These are phyloP conservation scores for Trypanosomatidae sp. DNA, from an alignment of 208 protist genomes.

Conservation along the genomic window DNA sequence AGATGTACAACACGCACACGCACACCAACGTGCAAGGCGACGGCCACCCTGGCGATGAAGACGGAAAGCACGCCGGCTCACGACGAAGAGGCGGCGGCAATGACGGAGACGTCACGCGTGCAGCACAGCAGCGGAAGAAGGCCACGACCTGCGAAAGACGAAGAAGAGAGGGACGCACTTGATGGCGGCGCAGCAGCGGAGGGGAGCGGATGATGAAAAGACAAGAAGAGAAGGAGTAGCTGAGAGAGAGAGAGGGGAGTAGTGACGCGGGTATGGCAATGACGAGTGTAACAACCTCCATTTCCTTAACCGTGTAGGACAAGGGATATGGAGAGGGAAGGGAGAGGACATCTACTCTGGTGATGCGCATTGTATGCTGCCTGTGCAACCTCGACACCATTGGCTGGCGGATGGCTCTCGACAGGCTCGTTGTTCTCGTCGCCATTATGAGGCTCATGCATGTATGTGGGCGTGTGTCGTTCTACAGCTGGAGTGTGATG, in stretches of 20 bases:
- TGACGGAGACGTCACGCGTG: background rate
- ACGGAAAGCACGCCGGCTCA: background rate
- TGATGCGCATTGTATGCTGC: background rate
- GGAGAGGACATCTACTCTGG: background rate
- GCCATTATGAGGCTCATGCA: background rate
- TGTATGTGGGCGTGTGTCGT: background rate
- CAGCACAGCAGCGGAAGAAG: background rate
- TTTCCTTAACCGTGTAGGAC: background rate
- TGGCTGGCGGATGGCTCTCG: background rate
- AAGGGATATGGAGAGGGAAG: background rate
- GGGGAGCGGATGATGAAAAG: background rate
- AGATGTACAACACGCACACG: background rate
- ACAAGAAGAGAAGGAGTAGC: background rate
- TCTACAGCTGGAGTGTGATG: slow-evolving; percentile 16
- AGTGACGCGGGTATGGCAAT: background rate
- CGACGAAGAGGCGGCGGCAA: background rate
- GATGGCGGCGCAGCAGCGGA: background rate
- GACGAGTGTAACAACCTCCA: background rate
- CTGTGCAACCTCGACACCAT: background rate
- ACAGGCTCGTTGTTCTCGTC: background rate
- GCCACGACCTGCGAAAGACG: background rate
- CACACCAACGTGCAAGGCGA: background rate
- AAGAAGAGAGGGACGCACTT: background rate
- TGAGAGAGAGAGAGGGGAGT: background rate
- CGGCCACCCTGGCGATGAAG: background rate